Evolutionary conservation across 108 stramenopile species (phyloP), one percentile per base, ranked within the genome.

Genomic region (Fragilariopsis cylindrus): DNA sequence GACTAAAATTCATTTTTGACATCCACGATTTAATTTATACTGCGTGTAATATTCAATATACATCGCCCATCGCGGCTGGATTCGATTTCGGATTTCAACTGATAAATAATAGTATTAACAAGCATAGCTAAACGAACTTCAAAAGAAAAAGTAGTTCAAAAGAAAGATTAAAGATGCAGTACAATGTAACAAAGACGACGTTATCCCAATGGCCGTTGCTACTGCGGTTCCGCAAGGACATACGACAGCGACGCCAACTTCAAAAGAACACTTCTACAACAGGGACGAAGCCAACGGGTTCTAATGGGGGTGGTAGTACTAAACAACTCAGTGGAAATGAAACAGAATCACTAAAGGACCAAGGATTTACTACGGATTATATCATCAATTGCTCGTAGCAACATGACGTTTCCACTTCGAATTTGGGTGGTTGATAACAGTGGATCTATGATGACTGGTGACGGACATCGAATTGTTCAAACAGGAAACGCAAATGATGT

Each of bases 401-500:
- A 68, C 41, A 40, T 54, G 41, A 53, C 43, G 1, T 84, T 87
- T 69, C 78, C 80, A 4, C 69, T 77, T 3, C 75, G 83, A 15
- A 80, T 85, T 69, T 90, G 86, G 86, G 77, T 90, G 30, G 76
- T 90, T 2, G 89, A 90, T 71, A 90, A 90, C 74, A 80, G 78
- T 7, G 87, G 84, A 9, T 84, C 82, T 39, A 97, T 97, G 96
- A 64, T 70, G 39, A 79, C 75, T 16, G 72, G 57, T 7, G 96
- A 97, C 72, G 96, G 96, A 1, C 88, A 97, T 73, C 82, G 87
- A 3, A 88, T 95, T 60, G 82, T 92, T 3, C 85, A 88, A 76
- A 71, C 57, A 3, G 7, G 30, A 12, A 73, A 49, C 15, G 55
- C 65, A 4, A 57, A 68, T 19, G 58, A 80, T 15, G 71, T 88